A percentile compares a stretch with the other conserved stretches of the same genome.
phyloP scores from a whole-genome alignment of 2,329 filamentous ascomycete genomes.

The Neofusicoccum umdonicola region DNA sequence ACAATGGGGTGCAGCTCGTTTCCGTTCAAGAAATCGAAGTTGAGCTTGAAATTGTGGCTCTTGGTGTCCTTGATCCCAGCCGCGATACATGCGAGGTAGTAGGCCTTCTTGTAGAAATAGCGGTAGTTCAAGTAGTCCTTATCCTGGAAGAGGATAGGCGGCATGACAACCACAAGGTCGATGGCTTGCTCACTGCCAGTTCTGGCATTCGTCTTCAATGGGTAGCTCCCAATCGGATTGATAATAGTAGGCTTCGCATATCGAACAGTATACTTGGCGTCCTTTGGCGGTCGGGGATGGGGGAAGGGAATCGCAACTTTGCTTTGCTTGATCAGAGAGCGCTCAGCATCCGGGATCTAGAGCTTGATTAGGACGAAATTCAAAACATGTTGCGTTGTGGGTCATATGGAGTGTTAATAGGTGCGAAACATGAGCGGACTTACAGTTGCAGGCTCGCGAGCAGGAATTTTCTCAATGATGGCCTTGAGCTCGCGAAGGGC shows the following conservation, averaged over 20 bases:
- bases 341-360: slow-evolving; percentile 68
- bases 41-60: slow-evolving; percentile 54
- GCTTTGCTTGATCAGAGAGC: slow-evolving; percentile 63
- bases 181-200: slow-evolving; percentile 59
- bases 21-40: slow-evolving; percentile 67
- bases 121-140: slow-evolving; percentile 93
- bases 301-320: slow-evolving; percentile 80
- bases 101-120: slow-evolving; percentile 92
- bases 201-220: slow-evolving; percentile 70
- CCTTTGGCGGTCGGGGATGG: slow-evolving; percentile 70
- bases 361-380: neutral
- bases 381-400: neutral
- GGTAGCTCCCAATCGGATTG: slow-evolving; percentile 88
- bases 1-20: slow-evolving; percentile 74
- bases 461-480: slow-evolving; percentile 57
- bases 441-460: slow-evolving; percentile 48
- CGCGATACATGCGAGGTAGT: slow-evolving; percentile 81
- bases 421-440: slow-evolving; percentile 7
- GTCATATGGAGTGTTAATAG: neutral
- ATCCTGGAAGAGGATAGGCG: slow-evolving; percentile 73
- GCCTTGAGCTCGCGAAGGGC: slow-evolving; percentile 55
- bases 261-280: slow-evolving; percentile 77
- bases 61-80: slow-evolving; percentile 63
- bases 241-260: slow-evolving; percentile 74
- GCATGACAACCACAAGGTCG: slow-evolving; percentile 88